These are phyloP conservation scores for Bipolaris bicolor DNA, from an alignment of 2,329 filamentous ascomycete species.

Conservation along the genomic window DNA sequence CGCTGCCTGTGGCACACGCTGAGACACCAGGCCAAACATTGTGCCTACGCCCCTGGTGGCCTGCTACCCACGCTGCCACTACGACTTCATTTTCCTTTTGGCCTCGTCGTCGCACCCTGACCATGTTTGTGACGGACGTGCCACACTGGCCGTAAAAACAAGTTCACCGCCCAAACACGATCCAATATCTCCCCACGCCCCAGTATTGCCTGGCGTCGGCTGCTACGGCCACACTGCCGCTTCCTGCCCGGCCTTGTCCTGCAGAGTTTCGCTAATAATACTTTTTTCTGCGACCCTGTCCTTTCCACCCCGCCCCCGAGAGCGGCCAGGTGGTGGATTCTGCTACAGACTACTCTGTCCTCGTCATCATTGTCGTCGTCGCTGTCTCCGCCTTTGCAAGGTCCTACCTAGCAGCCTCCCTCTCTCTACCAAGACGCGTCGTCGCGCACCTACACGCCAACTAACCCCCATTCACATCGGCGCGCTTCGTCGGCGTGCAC, in stretches of 20 bases:
- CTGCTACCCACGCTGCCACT: neutral
- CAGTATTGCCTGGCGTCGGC: neutral
- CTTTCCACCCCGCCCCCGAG: neutral
- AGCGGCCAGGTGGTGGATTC: no score
- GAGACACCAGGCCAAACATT: conserved; percentile 14
- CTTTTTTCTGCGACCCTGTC: neutral
- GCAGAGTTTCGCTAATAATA: neutral
- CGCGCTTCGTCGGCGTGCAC: no score
- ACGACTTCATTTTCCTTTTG: neutral
- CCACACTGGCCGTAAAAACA: conserved; percentile 8
- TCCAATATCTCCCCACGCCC: neutral
- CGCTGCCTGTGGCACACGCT: conserved; percentile 14
- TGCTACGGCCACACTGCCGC: neutral
- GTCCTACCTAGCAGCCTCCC: no score
- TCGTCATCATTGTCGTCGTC: neutral
- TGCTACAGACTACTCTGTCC: neutral
- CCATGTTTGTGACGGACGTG: conserved; percentile 6
- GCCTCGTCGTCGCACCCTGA: neutral
- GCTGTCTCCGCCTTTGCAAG: neutral
- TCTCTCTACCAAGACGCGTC: no score
- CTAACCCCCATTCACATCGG: neutral
- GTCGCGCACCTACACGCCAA: no score
- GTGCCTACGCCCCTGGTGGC: neutral
- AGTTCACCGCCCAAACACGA: neutral
- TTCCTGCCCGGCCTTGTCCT: neutral